These are phyloP conservation scores for Rhizophagus sp. DNA, from an alignment of 192 early-diverging fungal genomes.

Conservation along the genomic window DNA sequence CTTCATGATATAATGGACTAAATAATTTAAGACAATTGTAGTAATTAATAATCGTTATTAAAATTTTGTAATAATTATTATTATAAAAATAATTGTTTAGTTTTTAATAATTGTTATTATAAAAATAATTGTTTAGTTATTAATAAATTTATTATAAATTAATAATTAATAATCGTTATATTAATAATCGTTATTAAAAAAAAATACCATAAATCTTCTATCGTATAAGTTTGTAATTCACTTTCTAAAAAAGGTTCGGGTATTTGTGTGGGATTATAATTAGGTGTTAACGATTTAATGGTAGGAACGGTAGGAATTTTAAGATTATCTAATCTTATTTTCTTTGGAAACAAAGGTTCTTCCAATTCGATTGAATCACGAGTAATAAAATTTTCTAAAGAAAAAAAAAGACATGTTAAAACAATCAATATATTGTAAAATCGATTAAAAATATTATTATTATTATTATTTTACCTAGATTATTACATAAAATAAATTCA, in stretches of 20 bases:
- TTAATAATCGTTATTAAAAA: no score
- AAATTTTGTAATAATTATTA: no score
- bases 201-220: constrained; percentile 14
- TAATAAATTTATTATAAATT: no score
- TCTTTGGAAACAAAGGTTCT: constrained; percentile 6
- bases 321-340: background rate
- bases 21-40: background rate
- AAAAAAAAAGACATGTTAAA: background rate
- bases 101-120: no score
- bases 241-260: background rate
- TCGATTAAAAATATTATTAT: no score
- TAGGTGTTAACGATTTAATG: background rate
- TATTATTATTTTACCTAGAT: background rate
- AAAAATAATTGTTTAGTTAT: no score
- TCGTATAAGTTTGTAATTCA: background rate
- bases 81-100: no score
- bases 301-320: background rate
- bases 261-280: background rate
- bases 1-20: background rate
- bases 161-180: no score
- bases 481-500: background rate
- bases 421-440: no score
- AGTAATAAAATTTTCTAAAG: background rate
- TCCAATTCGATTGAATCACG: background rate
- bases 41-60: no score